phyloP scores from a whole-genome alignment of 306 rosid species.

The Pueraria montana region DNA sequence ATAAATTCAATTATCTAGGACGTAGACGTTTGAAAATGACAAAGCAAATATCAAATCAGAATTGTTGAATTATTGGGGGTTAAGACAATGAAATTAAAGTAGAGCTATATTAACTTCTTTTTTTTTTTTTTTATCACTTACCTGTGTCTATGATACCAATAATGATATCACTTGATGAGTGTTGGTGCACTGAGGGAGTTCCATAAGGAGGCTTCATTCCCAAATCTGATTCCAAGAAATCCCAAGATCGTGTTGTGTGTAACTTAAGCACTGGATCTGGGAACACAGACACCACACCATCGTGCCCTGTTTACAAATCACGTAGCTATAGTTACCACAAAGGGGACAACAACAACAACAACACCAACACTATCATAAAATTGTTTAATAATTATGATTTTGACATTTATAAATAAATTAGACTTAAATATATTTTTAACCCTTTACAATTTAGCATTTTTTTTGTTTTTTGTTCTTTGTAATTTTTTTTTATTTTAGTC shows the following conservation, averaged over 20 bases:
- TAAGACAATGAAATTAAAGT: neutral
- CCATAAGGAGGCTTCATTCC: conserved; percentile 41
- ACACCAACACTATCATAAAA: neutral
- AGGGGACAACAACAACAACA: conserved; percentile 15
- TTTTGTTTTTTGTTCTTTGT: too few relatives aligned
- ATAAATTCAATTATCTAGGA: neutral
- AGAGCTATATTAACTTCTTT: neutral
- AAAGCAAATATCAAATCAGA: too few relatives aligned
- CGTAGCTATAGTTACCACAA: neutral
- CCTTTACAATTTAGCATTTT: too few relatives aligned
- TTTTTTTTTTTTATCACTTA: neutral
- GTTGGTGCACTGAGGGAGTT: neutral
- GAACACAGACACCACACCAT: conserved; percentile 79
- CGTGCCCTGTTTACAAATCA: conserved; percentile 56
- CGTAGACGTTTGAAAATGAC: neutral
- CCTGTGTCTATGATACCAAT: conserved; percentile 90
- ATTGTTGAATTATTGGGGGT: too few relatives aligned
- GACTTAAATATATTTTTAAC: too few relatives aligned
- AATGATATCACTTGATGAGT: conserved; percentile 63
- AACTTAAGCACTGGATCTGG: conserved; percentile 69
- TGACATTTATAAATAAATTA: neutral
- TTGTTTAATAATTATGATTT: neutral
- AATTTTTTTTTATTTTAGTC: too few relatives aligned
- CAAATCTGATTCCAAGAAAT: conserved; percentile 70
- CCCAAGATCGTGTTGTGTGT: conserved; percentile 98